Evolutionary conservation across 768 basidiomycete species (phyloP).

Genomic region (Termitomyces titanicus): DNA sequence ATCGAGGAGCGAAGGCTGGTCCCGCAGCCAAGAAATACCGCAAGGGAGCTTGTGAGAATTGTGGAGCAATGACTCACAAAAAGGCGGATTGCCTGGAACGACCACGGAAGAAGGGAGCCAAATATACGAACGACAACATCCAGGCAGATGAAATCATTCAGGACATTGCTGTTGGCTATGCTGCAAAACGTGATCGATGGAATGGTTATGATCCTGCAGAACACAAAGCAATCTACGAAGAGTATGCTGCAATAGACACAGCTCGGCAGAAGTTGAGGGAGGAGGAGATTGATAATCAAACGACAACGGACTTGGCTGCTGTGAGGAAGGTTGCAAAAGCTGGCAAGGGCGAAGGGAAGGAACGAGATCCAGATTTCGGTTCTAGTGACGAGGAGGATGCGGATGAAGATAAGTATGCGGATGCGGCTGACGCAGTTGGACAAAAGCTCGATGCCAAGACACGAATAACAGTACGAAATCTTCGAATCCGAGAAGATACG

Average conservation of each 20-base stretch:
- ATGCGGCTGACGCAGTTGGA: conserved; percentile 95
- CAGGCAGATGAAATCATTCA: conserved; percentile 90
- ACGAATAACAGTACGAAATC: conserved; percentile 94
- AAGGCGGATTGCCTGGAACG: conserved; percentile 91
- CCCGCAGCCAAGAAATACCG: conserved; percentile 96
- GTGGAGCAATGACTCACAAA: conserved; percentile 95
- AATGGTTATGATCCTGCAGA: conserved; percentile 94
- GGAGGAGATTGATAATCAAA: conserved; percentile 97
- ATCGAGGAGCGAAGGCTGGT: conserved; percentile 78
- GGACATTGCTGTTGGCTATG: conserved; percentile 73
- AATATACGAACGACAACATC: conserved; percentile 86
- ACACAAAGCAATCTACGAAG: conserved; percentile 85
- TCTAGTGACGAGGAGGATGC: conserved; percentile 94
- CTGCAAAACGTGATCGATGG: conserved; percentile 96
- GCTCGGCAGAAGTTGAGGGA: conserved; percentile 89
- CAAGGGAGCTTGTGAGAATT: conserved; percentile 98
- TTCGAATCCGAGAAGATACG: conserved; percentile 98
- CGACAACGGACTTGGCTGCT: conserved; percentile 85
- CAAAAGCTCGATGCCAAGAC: conserved; percentile 99
- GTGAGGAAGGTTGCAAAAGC: conserved; percentile 96
- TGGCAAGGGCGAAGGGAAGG: conserved; percentile 67
- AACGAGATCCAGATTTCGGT: conserved; percentile 87
- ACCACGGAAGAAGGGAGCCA: conserved; percentile 94
- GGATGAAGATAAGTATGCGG: conserved; percentile 98
- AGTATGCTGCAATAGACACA: conserved; percentile 90